phyloP scores from a whole-genome alignment of 2,329 filamentous ascomycete species.

The Cercospora sp. region DNA sequence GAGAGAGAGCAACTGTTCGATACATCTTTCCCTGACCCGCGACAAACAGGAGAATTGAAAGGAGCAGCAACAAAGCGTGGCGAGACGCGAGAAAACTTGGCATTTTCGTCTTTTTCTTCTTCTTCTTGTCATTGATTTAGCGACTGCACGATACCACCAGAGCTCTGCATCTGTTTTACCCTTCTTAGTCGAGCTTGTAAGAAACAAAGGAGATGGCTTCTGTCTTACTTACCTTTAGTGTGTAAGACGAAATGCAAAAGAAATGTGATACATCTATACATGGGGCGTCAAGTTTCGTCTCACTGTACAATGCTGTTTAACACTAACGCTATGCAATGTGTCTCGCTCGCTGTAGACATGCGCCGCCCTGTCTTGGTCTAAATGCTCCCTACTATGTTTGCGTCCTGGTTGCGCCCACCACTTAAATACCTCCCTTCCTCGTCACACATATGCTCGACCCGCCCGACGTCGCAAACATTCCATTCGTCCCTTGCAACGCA shows the following conservation, averaged over 20 bases:
- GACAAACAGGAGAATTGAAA: neutral
- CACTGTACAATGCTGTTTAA: neutral
- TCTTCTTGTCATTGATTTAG: slow-evolving; percentile 13
- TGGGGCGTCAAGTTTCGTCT: neutral
- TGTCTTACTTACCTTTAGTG: neutral
- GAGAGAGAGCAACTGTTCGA: neutral
- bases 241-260: neutral
- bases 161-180: slow-evolving; percentile 9
- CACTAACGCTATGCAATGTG: neutral
- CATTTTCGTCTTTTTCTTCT: slow-evolving; percentile 1
- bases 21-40: neutral
- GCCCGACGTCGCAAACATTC: neutral
- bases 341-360: neutral
- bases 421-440: neutral
- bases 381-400: neutral
- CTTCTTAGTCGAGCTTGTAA: neutral
- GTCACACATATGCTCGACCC: neutral
- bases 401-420: neutral
- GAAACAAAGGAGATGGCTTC: neutral
- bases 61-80: neutral
- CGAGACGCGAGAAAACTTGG: slow-evolving; percentile 1
- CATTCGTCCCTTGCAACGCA: neutral
- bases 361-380: neutral
- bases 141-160: slow-evolving; percentile 21
- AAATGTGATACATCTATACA: neutral